Base-by-base conservation (phyloP, 257 asterid genomes). In the Solanum rostratum region DNA sequence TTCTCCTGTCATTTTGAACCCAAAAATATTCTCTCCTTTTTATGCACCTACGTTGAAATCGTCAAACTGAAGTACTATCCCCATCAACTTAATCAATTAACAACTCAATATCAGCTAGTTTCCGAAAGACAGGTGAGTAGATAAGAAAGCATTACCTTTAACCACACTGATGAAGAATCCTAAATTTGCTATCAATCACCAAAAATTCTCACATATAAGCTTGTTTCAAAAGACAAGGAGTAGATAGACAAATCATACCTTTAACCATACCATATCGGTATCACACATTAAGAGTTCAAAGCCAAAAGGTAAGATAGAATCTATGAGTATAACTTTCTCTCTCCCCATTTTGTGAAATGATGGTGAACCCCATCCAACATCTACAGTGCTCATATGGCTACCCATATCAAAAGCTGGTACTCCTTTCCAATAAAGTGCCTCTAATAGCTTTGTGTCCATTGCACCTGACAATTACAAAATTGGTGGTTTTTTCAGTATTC, bases 211-310 rank as follows among this genome's bases (percentile, higher is more conserved):
- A 71, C 4, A 71, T 14, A n/a, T 71, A 20, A 43, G 55, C 62
- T 62, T 50, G 79, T 29, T 46, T 15, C n/a, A 29, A 63, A 33
- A 59, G 87, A 65, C 79, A 66, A 81, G 53, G 73, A 59, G 52
- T 80, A 43, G 70, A 71, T 74, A 82, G 82, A 85, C 87, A 87
- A 86, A 43, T 69, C 27, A 74, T 92, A 97, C 99, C 99, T 97
- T 97, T 88, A 97, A 90, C 99, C 99, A 97, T 83, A 97, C 99
- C 98, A 94, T 95, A 91, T 97, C 99, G 1, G 99, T 97, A 73
- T 97, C 99, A 82, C 99, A 97, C 99, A 97, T 95, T 89, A 97
- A 89, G 63, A 97, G 85, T 84, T 97, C 99, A 88, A 92, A 92
- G 82, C 99, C 99, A 70, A 81, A 94, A 43, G 97, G 97, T 79